Base-by-base conservation (phyloP, 129 eudicot species). In the Tagetes erecta region DNA sequence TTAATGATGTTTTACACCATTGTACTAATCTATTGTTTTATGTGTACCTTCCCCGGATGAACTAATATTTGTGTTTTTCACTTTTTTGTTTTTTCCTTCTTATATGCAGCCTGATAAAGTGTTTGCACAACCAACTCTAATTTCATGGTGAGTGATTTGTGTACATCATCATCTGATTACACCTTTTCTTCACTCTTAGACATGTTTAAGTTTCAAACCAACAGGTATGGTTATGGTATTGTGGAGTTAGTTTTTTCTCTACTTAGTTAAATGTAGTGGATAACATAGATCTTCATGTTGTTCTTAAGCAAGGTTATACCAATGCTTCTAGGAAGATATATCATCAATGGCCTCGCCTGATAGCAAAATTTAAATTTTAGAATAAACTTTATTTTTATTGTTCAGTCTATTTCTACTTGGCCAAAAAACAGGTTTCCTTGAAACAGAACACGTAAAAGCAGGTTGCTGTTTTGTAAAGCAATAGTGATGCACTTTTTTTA, bases 71-170 rank as follows among this genome's bases (percentile, higher is more conserved):
- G 5, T 13, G 63, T 76, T 57, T 51, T 41, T 5, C 12, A 7
- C 8, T n/a, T n/a, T 34, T 14, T 53, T 76, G 6, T 13, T 57
- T 66, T 46, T 42, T 83, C n/a, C n/a, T n/a, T n/a, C n/a, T n/a
- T n/a, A n/a, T n/a, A n/a, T n/a, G 87, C 92, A 94, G 97, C 81
- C 87, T 13, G 96, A 84, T 57, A 91, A 80, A 80, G 94, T 85
- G 55, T 76, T 81, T 57, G 78, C 85, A 66, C 96, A 88, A 78
- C 88, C 96, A 41, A 95, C 90, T 79, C 99, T 96, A 35, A 81
- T 88, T 71, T 87, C 99, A 74, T 95, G 96, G 98, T 94, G 86
- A 88, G 93, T 84, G 65, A 57, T 63, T 33, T 40, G 60, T n/a
- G n/a, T n/a, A n/a, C n/a, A n/a, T n/a, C n/a, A n/a, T n/a, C n/a